Evolutionary conservation across 352 stramenopile species (phyloP).

Genomic region (Globisporangium polare): DNA sequence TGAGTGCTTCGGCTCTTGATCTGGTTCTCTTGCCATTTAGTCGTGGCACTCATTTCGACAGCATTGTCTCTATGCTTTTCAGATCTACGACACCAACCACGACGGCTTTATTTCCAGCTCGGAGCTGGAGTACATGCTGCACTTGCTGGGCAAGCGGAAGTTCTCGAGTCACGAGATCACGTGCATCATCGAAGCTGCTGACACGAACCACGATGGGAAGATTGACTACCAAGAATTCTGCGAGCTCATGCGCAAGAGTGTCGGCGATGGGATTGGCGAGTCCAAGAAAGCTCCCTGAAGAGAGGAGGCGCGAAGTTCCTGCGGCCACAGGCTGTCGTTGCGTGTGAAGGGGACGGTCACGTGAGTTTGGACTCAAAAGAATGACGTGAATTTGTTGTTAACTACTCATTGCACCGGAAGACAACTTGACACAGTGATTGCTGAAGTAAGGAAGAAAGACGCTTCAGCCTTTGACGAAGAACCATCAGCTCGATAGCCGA

Average conservation of each 20-base stretch:
- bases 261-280: not conserved
- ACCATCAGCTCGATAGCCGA: not conserved
- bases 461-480: not conserved
- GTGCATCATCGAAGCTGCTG: conserved; percentile 66
- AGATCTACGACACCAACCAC: conserved; percentile 69
- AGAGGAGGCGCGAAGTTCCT: too few species aligned
- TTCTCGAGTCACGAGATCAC: conserved; percentile 39
- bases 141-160: conserved; percentile 48
- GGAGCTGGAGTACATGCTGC: conserved; percentile 63
- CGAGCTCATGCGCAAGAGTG: conserved; percentile 38
- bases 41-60: not conserved
- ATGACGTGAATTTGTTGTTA: conserved; percentile 3
- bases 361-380: not conserved
- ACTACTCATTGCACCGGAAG: not conserved
- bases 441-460: not conserved
- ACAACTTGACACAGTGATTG: not conserved
- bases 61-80: not conserved
- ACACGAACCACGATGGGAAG: conserved; percentile 79
- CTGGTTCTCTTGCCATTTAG: not conserved
- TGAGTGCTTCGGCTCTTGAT: conserved; percentile 14
- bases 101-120: conserved; percentile 68
- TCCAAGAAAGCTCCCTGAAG: conserved; percentile 1
- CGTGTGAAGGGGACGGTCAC: not conserved
- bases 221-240: conserved; percentile 89
- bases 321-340: not conserved